Base-by-base conservation (phyloP, 129 eudicot species). In the Scalesia atractyloides region DNA sequence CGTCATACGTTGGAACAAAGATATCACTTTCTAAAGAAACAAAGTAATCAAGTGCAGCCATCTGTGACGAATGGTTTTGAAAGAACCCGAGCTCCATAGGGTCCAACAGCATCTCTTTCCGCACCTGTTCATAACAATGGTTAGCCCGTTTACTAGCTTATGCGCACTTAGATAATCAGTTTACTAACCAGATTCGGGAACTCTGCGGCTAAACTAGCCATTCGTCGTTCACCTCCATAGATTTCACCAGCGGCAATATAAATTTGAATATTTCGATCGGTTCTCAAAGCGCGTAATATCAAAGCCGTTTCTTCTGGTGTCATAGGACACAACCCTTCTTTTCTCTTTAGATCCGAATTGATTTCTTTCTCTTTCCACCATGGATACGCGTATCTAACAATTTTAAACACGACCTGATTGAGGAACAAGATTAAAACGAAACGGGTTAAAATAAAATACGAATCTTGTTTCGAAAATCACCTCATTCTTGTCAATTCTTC, bases 341-440 rank as follows among this genome's bases (percentile, higher is more conserved):
- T 74, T 76, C 91, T 75, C 74, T 86, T 86, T 24, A 74, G 39
- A 60, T 83, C 86, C 12, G 91, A 83, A 77, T 83, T 84, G 48
- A 86, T 83, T 58, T 73, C 86, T 68, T 86, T 86, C 63, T 86
- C 91, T 80, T 86, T 86, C 91, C 91, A 86, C 86, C 91, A 86
- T 13, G 88, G 88, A 64, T 86, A 86, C 16, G 91, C 88, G 14
- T 86, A 86, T 76, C 95, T 85, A 75, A 60, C 61, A 46, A 9
- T 56, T 56, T 56, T 30, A 52, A 52, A 52, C 6, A 52, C 19
- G 62, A 56, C 34, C 62, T 34, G 0, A 19, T 56, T 56, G 34
- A 56, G 15, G 30, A 56, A 56, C 20, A 30, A 56, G 15, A 56
- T 19, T 18, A 54, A 56, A 19, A 54, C 2, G 12, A 56, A 56